Conservation (phyloP, 1,139 yeast species). For the Candida dubliniensis region DNA sequence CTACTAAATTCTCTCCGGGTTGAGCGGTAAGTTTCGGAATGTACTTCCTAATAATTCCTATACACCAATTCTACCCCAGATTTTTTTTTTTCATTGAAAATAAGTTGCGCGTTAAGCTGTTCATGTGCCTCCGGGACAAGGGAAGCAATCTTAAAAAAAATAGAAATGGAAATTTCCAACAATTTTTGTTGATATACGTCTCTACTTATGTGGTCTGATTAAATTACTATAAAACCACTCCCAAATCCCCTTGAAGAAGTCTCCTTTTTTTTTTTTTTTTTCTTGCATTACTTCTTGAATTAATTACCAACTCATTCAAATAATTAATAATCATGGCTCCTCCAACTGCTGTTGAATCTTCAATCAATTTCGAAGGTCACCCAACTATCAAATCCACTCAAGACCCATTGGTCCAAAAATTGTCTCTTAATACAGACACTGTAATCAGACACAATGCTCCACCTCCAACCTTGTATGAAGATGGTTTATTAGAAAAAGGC, state of each 20-base stretch:
- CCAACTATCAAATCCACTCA: slow-evolving; percentile 43
- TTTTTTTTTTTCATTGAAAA: too few relatives aligned
- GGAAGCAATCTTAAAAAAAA: not conserved
- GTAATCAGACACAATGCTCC: slow-evolving; percentile 84
- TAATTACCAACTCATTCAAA: not conserved
- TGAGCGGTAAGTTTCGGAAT: slow-evolving; percentile 2
- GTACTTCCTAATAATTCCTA: slow-evolving; percentile 2
- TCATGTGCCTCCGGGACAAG: slow-evolving; percentile 1
- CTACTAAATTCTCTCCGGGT: slow-evolving; percentile 1
- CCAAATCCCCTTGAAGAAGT: not conserved
- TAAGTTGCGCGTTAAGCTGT: not conserved
- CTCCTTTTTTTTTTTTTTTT: not conserved
- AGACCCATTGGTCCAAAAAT: slow-evolving; percentile 48
- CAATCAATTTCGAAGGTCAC: slow-evolving; percentile 44
- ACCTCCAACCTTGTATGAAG: slow-evolving; percentile 91
- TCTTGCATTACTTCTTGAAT: too few relatives aligned
- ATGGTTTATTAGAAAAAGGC: slow-evolving; percentile 86
- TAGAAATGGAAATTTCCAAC: not conserved
- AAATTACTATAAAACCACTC: not conserved
- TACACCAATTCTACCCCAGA: slow-evolving; percentile 4
- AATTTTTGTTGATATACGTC: not conserved
- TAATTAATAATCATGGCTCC: slow-evolving; percentile 35
- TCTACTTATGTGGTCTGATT: not conserved
- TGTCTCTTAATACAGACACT: slow-evolving; percentile 49
- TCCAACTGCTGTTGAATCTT: slow-evolving; percentile 50